Evolutionary conservation across 257 asterid species (phyloP), one percentile per base, ranked within the genome.

Genomic region (Eustoma russellianum): DNA sequence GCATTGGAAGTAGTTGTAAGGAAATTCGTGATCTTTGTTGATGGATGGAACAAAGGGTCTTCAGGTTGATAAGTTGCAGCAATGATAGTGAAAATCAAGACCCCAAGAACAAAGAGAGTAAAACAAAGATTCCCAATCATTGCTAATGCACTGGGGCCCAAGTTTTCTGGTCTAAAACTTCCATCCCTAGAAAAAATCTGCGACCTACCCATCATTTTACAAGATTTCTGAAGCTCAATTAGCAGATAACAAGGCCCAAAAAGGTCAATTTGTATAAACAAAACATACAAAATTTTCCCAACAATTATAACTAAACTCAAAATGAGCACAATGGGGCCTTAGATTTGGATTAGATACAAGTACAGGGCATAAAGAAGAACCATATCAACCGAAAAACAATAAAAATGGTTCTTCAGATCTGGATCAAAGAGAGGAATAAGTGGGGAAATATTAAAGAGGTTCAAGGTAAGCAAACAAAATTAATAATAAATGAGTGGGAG

Each of bases 1-100:
- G 98, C 96, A 24, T 83, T 83, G 41, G 81, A 79, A 10, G 76
- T 68, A 45, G 97, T 86, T 43, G 98, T 75, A 58, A 83, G 73
- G 71, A 81, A 77, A 71, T 55, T 74, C 1, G 94, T 83, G 67
- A 86, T 81, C 72, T 81, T 90, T 3, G 95, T 60, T 10, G 98
- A 87, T 61, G 98, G 95, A 69, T 76, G 93, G 56, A 83, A 74
- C 50, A 83, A 16, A 19, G 90, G 88, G 57, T 82, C 84, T 28
- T 71, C 77, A 18, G 84, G 83, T 16, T 77, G 62, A 68, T 71
- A 78, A 45, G 83, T 74, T 10, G 76, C 85, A 61, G 90, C 79
- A 34, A 84, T 71, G 49, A 80, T 66, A 57, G 87, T 82, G 74
- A 85, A 77, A 63, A 88, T 67, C 66, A 85, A 55, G 46, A 77